phyloP scores from a whole-genome alignment of 1,284 basidiomycete species.

The Trichosporon faecale region DNA sequence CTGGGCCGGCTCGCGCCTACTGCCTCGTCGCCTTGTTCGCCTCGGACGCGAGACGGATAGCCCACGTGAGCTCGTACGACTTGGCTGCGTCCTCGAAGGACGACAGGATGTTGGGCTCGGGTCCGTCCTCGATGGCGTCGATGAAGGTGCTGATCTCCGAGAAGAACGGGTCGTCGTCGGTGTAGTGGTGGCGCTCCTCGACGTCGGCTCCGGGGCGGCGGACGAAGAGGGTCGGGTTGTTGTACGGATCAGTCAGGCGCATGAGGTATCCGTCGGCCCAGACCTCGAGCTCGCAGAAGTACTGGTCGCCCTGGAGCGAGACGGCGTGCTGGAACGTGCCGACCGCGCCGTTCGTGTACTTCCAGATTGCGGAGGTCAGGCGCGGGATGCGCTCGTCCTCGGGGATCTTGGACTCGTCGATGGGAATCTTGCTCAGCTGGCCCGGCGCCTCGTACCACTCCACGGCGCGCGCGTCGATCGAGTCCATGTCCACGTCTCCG shows the following conservation, averaged over 20 bases:
- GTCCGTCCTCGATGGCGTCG: slow-evolving; percentile 65
- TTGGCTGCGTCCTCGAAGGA: slow-evolving; percentile 69
- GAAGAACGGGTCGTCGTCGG: slow-evolving; percentile 87
- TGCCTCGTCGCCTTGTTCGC: not conserved
- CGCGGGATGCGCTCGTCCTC: slow-evolving; percentile 52
- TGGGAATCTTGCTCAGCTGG: slow-evolving; percentile 68
- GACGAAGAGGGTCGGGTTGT: slow-evolving; percentile 71
- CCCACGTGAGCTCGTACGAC: slow-evolving; percentile 65
- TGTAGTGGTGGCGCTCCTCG: slow-evolving; percentile 70
- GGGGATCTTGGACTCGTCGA: slow-evolving; percentile 51
- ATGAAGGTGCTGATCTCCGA: slow-evolving; percentile 81
- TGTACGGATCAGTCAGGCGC: slow-evolving; percentile 78
- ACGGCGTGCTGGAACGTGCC: slow-evolving; percentile 84
- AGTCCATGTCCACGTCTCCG: slow-evolving; percentile 85
- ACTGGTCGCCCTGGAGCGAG: slow-evolving; percentile 82
- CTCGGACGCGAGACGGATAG: slow-evolving; percentile 59
- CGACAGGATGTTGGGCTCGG: slow-evolving; percentile 49
- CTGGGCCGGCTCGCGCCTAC: no score
- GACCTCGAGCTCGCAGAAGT: slow-evolving; percentile 88
- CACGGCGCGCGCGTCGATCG: slow-evolving; percentile 72
- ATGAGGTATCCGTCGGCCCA: slow-evolving; percentile 67
- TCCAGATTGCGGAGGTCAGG: slow-evolving; percentile 55
- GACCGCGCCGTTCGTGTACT: slow-evolving; percentile 87
- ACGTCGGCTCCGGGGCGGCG: slow-evolving; percentile 80
- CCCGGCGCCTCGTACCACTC: slow-evolving; percentile 91